phyloP scores from a whole-genome alignment of 1,139 yeast species.

The Hansenula lynferdii region DNA sequence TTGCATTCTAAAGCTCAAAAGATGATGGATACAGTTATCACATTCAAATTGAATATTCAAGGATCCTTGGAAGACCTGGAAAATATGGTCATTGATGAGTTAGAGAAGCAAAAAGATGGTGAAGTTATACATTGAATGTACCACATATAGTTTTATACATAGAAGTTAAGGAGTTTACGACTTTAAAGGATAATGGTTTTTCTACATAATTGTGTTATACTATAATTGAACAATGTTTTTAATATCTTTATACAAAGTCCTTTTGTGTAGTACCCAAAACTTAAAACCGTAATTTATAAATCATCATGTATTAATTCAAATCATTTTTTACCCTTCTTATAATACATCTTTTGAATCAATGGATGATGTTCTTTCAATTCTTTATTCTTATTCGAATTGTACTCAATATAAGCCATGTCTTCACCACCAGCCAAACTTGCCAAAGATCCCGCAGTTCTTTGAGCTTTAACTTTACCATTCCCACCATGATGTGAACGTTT shows the following conservation, averaged over 20 bases:
- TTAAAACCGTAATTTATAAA: too few relatives aligned
- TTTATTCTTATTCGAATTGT: slow-evolving; percentile 80
- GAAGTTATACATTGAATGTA: background rate
- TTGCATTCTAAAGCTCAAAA: slow-evolving; percentile 51
- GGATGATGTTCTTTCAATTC: slow-evolving; percentile 79
- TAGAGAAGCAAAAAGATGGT: slow-evolving; percentile 25
- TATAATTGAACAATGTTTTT: too few relatives aligned
- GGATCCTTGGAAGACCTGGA: slow-evolving; percentile 53
- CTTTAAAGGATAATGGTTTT: too few relatives aligned
- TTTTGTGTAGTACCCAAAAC: too few relatives aligned
- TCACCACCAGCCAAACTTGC: slow-evolving; percentile 99
- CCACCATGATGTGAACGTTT: slow-evolving; percentile 26
- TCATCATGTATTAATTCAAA: too few relatives aligned
- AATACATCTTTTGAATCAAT: slow-evolving; percentile 72
- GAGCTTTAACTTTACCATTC: slow-evolving; percentile 45
- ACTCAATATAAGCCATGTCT: slow-evolving; percentile 98
- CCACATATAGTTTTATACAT: background rate
- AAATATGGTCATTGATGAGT: slow-evolving; percentile 31
- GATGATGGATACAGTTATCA: slow-evolving; percentile 54
- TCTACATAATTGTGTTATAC: background rate
- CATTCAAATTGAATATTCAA: slow-evolving; percentile 63
- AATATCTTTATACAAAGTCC: background rate
- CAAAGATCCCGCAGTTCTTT: slow-evolving; percentile 79
- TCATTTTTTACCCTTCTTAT: slow-evolving; percentile 29
- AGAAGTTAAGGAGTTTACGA: too few relatives aligned